Conservation (phyloP, 208 protist genomes). For the Trichomonas tenax region DNA sequence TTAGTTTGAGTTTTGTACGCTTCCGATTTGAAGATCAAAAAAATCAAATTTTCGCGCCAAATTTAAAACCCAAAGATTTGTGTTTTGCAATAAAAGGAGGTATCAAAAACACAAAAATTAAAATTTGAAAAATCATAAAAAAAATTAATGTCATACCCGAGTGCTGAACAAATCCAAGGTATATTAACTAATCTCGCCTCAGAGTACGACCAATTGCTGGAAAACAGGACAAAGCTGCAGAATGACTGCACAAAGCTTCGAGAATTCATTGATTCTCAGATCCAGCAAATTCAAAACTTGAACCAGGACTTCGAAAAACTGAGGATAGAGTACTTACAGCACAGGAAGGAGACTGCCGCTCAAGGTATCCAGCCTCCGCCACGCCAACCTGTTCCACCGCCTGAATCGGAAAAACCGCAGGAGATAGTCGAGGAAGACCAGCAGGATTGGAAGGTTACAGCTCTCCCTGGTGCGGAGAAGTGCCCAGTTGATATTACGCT, state of each 20-base stretch:
- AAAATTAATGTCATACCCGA: neutral
- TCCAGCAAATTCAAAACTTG: neutral
- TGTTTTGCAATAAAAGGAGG: too few species aligned
- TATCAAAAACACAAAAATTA: too few species aligned
- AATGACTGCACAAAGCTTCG: neutral
- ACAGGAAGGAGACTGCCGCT: neutral
- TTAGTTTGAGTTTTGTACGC: too few species aligned
- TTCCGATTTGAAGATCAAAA: too few species aligned
- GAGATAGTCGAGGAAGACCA: neutral
- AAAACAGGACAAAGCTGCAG: neutral
- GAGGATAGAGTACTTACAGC: neutral
- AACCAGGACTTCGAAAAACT: slow-evolving; percentile 2
- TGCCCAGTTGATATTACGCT: neutral
- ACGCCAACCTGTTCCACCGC: neutral
- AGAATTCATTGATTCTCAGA: neutral
- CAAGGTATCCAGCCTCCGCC: neutral
- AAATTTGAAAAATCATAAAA: too few species aligned
- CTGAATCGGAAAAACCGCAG: neutral
- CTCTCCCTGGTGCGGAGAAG: neutral
- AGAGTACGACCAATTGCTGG: neutral
- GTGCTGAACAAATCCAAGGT: neutral
- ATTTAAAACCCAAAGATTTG: too few species aligned
- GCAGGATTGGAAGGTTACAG: neutral
- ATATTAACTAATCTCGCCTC: neutral
- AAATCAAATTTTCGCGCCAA: too few species aligned